A percentile compares a stretch with the other conserved stretches of the same genome.
Conservation (phyloP, 345 rosid genomes). For the Aquilaria sinensis region DNA sequence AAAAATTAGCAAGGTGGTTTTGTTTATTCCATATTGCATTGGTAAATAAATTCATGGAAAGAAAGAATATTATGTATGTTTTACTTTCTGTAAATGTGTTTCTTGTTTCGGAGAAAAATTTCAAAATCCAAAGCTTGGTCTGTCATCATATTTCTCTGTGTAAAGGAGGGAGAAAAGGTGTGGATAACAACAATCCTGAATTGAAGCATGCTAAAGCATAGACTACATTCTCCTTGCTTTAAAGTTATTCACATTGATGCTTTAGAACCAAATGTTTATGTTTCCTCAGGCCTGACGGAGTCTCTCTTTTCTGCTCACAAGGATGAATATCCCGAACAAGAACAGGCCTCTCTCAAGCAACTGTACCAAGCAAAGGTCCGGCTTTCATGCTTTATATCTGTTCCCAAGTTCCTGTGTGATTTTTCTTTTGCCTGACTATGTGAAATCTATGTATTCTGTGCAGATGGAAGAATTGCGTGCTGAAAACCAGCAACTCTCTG, state of each 20-base stretch:
- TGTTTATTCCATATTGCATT: no score
- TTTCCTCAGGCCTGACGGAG: constrained; percentile 75
- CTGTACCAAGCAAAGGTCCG: constrained; percentile 82
- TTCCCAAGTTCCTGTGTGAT: constrained; percentile 5
- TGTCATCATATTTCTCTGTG: no score
- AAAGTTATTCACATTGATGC: background rate
- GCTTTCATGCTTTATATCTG: constrained; percentile 8
- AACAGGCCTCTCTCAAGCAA: constrained; percentile 88
- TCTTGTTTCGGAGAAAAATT: no score
- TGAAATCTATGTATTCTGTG: constrained; percentile 14
- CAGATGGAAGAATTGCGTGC: constrained; percentile 94
- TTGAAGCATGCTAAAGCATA: background rate
- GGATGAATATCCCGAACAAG: constrained; percentile 96
- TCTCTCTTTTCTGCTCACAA: constrained; percentile 89
- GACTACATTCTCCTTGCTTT: background rate
- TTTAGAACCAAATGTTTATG: constrained; percentile 1
- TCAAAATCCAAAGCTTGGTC: no score
- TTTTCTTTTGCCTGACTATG: constrained; percentile 2
- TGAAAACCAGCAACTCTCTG: constrained; percentile 67
- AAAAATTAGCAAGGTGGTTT: no score
- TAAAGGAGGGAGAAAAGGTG: background rate
- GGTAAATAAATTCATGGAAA: no score
- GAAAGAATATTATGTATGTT: no score
- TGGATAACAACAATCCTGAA: background rate
- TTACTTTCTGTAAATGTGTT: no score